A percentile compares a stretch with the other conserved stretches of the same genome.
Evolutionary conservation across 148 eudicot genomes (phyloP).

Genomic region (Dysphania ambrosioides): DNA sequence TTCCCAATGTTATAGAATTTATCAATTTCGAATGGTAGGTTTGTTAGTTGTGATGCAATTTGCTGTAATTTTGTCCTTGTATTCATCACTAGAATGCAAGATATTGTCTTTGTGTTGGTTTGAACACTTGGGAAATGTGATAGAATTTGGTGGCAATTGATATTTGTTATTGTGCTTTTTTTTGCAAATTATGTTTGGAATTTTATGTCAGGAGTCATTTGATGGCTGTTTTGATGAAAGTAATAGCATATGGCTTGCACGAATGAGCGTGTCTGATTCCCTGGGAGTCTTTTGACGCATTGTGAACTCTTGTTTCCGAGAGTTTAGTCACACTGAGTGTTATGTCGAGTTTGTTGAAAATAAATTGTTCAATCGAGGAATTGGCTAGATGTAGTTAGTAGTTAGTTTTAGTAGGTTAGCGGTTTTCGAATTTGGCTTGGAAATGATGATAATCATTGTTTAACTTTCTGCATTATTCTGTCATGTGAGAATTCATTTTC

Average conservation of each 20-base stretch:
- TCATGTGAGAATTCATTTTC: neutral
- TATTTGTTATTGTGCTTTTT: neutral
- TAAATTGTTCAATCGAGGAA: neutral
- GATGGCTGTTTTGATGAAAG: neutral
- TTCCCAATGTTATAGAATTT: neutral
- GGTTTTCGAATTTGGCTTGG: neutral
- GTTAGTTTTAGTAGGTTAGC: neutral
- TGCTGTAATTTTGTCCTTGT: neutral
- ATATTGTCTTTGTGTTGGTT: neutral
- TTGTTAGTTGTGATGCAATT: neutral
- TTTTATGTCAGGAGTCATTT: neutral
- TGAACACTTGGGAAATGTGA: neutral
- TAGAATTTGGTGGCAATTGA: neutral
- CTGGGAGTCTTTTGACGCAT: neutral
- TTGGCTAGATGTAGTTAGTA: neutral
- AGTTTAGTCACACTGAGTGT: neutral
- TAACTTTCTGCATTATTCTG: neutral
- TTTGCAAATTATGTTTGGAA: neutral
- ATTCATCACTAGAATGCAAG: neutral
- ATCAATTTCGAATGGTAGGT: neutral
- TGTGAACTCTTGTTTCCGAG: neutral
- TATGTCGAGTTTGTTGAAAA: neutral
- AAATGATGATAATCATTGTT: neutral
- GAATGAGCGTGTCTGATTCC: neutral
- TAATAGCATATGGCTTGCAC: neutral